Base-by-base conservation (phyloP, 768 basidiomycete genomes). In the Boletellus ananiceps region DNA sequence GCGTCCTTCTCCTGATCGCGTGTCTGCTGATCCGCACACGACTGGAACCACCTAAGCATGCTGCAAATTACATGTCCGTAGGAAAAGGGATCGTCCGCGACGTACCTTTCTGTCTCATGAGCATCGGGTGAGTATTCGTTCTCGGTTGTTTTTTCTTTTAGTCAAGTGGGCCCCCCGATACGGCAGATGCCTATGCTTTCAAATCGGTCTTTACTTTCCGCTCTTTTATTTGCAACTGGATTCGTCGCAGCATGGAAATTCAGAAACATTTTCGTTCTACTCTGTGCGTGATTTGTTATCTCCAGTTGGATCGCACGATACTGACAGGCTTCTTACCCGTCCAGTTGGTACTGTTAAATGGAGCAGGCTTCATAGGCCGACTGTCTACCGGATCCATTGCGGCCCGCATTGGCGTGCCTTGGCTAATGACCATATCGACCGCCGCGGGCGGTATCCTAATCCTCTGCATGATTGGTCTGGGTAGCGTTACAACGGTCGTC, bases 191-290 rank as follows among this genome's bases (percentile, higher is more conserved):
- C 2, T 61, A 0, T 46, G 68, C 36, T 67, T 71, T 14, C 57
- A 71, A 5, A 54, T 61, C 1, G 76, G 74, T 3, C 57, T 78
- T 29, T 80, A 71, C 50, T 78, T 71, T 40, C 79, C 80, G 0
- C 66, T 79, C 15, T 82, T 80, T 62, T 83, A 78, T 57, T 55
- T 83, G 7, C 82, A 84, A 53, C 61, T 82, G 12, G 74, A 78
- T 49, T 71, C 80, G 1, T 67, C 77, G 25, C 63, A 69, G 42
- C 78, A 78, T 47, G 74, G 75, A 1, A 68, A 79, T 34, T 60
- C 67, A 14, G 60, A 70, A 8, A 65, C 61, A n/a, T 66, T 83
- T 5, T 77, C 82, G 0, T 83, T 84, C 51, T 82, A 82, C 50
- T 74, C 74, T 27, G 82, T 82, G 49, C 8, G 63, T 45, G 21